These are phyloP conservation scores for Blastobotrys ciferrii DNA, from an alignment of 1,139 yeast species.

Conservation along the genomic window DNA sequence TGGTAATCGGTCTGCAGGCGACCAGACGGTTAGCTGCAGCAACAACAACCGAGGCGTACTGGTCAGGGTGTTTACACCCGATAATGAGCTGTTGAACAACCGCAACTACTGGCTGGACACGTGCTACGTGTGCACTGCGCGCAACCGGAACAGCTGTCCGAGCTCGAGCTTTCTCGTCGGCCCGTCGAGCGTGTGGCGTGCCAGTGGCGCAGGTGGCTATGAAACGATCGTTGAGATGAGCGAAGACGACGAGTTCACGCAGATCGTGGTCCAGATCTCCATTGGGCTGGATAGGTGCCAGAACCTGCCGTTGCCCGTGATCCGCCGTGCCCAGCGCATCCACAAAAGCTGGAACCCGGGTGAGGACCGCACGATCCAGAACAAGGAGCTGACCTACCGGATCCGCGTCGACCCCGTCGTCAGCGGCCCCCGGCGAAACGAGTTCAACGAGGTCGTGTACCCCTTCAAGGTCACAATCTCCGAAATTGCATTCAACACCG, in stretches of 20 bases:
- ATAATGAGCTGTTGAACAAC: neutral
- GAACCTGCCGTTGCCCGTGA: slow-evolving; percentile 16
- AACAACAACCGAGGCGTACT: slow-evolving; percentile 1
- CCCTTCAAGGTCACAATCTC: slow-evolving; percentile 18
- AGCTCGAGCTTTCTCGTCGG: neutral
- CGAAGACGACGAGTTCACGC: slow-evolving; percentile 25
- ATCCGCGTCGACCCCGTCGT: slow-evolving; percentile 19
- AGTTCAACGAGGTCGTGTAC: slow-evolving; percentile 20
- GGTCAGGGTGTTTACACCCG: slow-evolving; percentile 1
- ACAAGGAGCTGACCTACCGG: slow-evolving; percentile 22
- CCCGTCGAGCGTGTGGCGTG: neutral
- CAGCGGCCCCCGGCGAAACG: slow-evolving; percentile 17
- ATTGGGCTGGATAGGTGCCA: slow-evolving; percentile 11
- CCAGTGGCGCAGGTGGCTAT: neutral
- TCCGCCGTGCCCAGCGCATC: slow-evolving; percentile 22
- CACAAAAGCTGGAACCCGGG: slow-evolving; percentile 24
- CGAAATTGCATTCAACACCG: slow-evolving; percentile 25
- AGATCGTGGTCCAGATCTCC: slow-evolving; percentile 21
- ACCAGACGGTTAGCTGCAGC: neutral
- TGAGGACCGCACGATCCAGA: slow-evolving; percentile 24
- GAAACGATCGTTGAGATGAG: slow-evolving; percentile 11
- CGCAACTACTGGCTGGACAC: slow-evolving; percentile 2
- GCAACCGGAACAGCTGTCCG: neutral
- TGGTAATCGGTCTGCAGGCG: neutral
- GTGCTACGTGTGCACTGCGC: slow-evolving; percentile 1